A percentile compares a stretch with the other conserved stretches of the same genome.
Conservation (phyloP, 106 monocot genomes). For the Acorus gramineus region DNA sequence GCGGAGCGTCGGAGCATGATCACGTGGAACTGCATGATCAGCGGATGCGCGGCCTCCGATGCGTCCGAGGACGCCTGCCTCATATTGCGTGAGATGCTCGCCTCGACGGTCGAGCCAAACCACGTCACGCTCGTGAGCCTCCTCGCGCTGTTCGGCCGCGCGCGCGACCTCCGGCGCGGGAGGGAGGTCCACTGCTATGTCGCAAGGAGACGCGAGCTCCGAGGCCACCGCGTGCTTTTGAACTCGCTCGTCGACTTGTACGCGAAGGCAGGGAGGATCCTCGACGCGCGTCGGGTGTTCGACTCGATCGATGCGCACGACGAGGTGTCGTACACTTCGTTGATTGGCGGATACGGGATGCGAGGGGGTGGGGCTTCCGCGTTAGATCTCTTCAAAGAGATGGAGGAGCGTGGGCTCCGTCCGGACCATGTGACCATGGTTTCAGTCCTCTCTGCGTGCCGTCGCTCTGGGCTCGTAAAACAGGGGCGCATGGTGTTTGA, state of each 20-base stretch:
- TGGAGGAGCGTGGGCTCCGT: slow-evolving; percentile 38
- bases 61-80: slow-evolving; percentile 36
- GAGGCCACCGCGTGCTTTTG: slow-evolving; percentile 24
- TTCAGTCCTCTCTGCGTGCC: slow-evolving; percentile 65
- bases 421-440: slow-evolving; percentile 64
- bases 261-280: slow-evolving; percentile 52
- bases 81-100: slow-evolving; percentile 42
- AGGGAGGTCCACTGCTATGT: slow-evolving; percentile 52
- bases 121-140: slow-evolving; percentile 49
- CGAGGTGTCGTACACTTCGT: slow-evolving; percentile 60
- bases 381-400: slow-evolving; percentile 46
- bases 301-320: slow-evolving; percentile 44
- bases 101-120: slow-evolving; percentile 36
- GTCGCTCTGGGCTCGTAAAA: slow-evolving; percentile 47
- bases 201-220: slow-evolving; percentile 19
- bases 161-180: slow-evolving; percentile 46
- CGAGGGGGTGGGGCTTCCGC: slow-evolving; percentile 49
- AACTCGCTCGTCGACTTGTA: slow-evolving; percentile 84
- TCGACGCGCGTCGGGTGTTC: slow-evolving; percentile 43
- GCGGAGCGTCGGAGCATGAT: slow-evolving; percentile 22
- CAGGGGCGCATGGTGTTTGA: slow-evolving; percentile 41
- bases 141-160: slow-evolving; percentile 46
- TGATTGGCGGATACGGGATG: slow-evolving; percentile 76
- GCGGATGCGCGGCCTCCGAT: slow-evolving; percentile 45
- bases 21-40: slow-evolving; percentile 74